Evolutionary conservation across 805 yeast species (phyloP).

Genomic region (Saccharomycopsis selenospora): DNA sequence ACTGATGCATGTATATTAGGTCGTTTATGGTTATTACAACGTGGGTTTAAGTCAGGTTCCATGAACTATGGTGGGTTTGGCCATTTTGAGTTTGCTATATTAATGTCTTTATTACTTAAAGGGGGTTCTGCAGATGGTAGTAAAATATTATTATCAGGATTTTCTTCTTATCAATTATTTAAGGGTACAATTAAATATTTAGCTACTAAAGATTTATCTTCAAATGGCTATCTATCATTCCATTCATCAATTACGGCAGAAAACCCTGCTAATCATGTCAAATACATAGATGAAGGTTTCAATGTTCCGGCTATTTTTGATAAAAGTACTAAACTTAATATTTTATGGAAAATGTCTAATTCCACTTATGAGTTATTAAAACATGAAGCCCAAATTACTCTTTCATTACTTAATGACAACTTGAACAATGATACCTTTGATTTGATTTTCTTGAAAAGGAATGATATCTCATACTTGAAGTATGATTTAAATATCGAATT

Average conservation of each 20-base stretch:
- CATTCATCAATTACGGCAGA: slow-evolving; percentile 34
- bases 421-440: slow-evolving; percentile 79
- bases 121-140: slow-evolving; percentile 79
- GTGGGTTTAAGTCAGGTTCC: slow-evolving; percentile 60
- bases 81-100: slow-evolving; percentile 75
- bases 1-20: slow-evolving; percentile 84
- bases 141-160: slow-evolving; percentile 75
- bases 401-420: slow-evolving; percentile 57
- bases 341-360: slow-evolving; percentile 73
- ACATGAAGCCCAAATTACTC: slow-evolving; percentile 61
- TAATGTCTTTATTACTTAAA: slow-evolving; percentile 72
- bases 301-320: slow-evolving; percentile 72
- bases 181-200: slow-evolving; percentile 78
- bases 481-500: slow-evolving; percentile 58
- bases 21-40: slow-evolving; percentile 81
- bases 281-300: slow-evolving; percentile 48
- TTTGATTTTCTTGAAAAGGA: slow-evolving; percentile 60
- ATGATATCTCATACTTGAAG: slow-evolving; percentile 43
- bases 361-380: slow-evolving; percentile 57
- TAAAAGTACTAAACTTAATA: slow-evolving; percentile 65
- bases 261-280: slow-evolving; percentile 28
- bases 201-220: slow-evolving; percentile 68
- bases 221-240: slow-evolving; percentile 60
- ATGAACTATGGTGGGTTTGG: slow-evolving; percentile 66
- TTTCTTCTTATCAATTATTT: slow-evolving; percentile 87